Base-by-base conservation (phyloP, 768 basidiomycete genomes). In the Hemileccinum impolitum region DNA sequence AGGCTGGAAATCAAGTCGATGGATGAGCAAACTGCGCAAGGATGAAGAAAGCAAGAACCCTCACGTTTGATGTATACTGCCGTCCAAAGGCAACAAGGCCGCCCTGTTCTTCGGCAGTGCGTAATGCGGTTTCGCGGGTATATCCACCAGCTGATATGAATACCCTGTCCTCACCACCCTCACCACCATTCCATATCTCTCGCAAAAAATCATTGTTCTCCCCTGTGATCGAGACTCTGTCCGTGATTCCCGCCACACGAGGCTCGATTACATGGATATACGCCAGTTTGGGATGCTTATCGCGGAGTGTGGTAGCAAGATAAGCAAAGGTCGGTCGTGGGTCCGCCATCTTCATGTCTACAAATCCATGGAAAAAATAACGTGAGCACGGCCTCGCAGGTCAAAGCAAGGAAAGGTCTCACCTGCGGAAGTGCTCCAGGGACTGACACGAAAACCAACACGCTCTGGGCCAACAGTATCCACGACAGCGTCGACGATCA, bases 111-210 rank as follows among this genome's bases (percentile, higher is more conserved):
- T 75, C 70, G 1, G 72, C 75, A 0, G 52, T 53, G 28, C 64
- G 55, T 2, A 75, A 44, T 0, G 76, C 78, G 0, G 56, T 58
- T 34, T 75, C 69, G 6, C 72, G 63, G 1, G 66, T 68, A 56
- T 76, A 75, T 1, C 73, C 74, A 18, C 76, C 76, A 6, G 73
- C 71, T n/a, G 63, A 64, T 39, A 81, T 72, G 38, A 71, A 63
- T 0, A 62, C 60, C 14, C 39, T 17, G 6, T 43, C 47, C 13
- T 38, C 51, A 6, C 38, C 46, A n/a, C 39, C 46, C 12, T 36
- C 7, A 12, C 53, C 40, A 6, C 26, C 5, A 3, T 23, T 42
- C 67, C 67, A 70, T 11, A 67, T 55, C 1, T 55, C 48, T 9
- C 63, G 57, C 25, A 70, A 46, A 34, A 64, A 58, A 30, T 64